These are phyloP conservation scores for Periconia sp. DNA, from an alignment of 2,329 filamentous ascomycete genomes.

Conservation along the genomic window DNA sequence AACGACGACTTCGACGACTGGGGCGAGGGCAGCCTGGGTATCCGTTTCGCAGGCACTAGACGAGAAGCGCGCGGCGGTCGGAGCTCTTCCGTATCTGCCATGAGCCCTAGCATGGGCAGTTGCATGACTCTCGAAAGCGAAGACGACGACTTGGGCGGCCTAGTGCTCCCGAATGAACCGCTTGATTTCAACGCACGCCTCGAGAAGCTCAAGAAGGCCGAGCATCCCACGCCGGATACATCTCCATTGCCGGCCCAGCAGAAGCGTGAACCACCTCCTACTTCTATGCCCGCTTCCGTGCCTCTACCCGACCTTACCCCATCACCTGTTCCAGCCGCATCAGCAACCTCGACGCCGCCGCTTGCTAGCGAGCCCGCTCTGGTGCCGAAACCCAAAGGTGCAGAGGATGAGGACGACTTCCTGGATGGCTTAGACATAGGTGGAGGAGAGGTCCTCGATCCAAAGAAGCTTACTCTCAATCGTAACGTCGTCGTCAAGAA, in stretches of 20 bases:
- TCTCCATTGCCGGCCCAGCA: constrained; percentile 28
- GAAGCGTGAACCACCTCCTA: constrained; percentile 32
- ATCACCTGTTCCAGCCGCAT: constrained; percentile 19
- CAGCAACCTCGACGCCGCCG: constrained; percentile 21
- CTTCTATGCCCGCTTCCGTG: constrained; percentile 32
- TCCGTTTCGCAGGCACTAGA: constrained; percentile 84
- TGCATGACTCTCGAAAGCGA: constrained; percentile 92
- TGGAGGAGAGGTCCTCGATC: constrained; percentile 79
- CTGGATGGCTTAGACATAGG: constrained; percentile 86
- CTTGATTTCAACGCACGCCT: constrained; percentile 83
- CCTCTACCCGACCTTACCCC: constrained; percentile 21
- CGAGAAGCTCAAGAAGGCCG: constrained; percentile 68
- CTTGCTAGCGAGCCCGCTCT: constrained; percentile 24
- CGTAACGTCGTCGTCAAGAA: constrained; percentile 90
- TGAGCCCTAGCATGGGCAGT: constrained; percentile 92
- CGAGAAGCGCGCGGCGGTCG: constrained; percentile 79
- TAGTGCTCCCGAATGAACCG: constrained; percentile 82
- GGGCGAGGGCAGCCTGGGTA: constrained; percentile 91
- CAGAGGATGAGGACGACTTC: constrained; percentile 71
- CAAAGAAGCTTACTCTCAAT: constrained; percentile 81
- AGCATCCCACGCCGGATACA: constrained; percentile 31
- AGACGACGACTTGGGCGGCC: constrained; percentile 88
- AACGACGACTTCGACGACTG: constrained; percentile 92
- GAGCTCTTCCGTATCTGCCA: constrained; percentile 84
- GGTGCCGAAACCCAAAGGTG: constrained; percentile 23